A percentile compares a stretch with the other conserved stretches of the same genome.
phyloP scores from a whole-genome alignment of 371 early-diverging fungal genomes.

The Gilbertella persicaria region DNA sequence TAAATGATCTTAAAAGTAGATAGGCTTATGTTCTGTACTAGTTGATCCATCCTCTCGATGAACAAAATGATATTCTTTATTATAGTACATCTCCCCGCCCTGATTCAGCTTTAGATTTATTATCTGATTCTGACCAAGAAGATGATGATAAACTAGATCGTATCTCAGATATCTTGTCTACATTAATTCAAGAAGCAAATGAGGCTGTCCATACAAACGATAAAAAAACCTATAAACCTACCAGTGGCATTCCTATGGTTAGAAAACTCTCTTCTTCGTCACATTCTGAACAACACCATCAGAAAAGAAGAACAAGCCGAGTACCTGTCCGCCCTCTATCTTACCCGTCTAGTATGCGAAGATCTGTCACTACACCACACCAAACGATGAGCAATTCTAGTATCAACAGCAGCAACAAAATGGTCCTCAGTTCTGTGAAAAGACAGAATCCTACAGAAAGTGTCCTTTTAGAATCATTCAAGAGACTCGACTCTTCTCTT shows the following conservation, averaged over 20 bases:
- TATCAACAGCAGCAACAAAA: too few species aligned
- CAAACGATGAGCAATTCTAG: not conserved
- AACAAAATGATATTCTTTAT: not conserved
- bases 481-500: slow-evolving; percentile 25
- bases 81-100: not conserved
- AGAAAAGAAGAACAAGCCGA: slow-evolving; percentile 1
- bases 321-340: slow-evolving; percentile 5
- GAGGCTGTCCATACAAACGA: slow-evolving; percentile 24
- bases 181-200: slow-evolving; percentile 29
- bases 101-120: slow-evolving; percentile 15
- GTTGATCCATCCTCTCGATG: not conserved
- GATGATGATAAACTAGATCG: slow-evolving; percentile 23
- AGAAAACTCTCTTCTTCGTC: slow-evolving; percentile 8
- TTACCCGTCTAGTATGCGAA: slow-evolving; percentile 5
- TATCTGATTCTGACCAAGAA: slow-evolving; percentile 8
- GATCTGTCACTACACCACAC: not conserved
- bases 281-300: not conserved
- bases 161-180: slow-evolving; percentile 31
- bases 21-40: too few species aligned
- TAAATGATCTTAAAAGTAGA: too few species aligned
- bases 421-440: too few species aligned
- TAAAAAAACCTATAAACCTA: not conserved
- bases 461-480: slow-evolving; percentile 26
- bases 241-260: slow-evolving; percentile 11
- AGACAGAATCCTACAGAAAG: not conserved